These are phyloP conservation scores for Alternaria conjuncta DNA, from an alignment of 2,329 filamentous ascomycete species.

Conservation along the genomic window DNA sequence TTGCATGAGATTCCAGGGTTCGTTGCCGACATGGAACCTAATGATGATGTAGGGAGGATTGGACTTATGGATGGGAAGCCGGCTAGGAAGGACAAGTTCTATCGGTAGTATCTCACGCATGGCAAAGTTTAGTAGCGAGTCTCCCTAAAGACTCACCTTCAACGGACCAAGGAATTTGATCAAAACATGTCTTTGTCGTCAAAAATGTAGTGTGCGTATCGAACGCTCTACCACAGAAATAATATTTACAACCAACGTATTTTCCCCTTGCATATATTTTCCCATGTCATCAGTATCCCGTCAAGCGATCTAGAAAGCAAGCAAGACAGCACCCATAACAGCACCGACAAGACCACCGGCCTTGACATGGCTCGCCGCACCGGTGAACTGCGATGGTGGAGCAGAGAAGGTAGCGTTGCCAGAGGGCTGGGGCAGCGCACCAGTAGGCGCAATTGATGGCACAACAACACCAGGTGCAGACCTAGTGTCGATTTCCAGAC, in stretches of 20 bases:
- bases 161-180: neutral
- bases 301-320: slow-evolving; percentile 29
- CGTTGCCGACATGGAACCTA: neutral
- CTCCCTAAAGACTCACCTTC: too few relatives aligned
- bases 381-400: slow-evolving; percentile 32
- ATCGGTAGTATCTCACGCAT: neutral
- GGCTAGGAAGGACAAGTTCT: neutral
- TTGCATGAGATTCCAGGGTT: neutral
- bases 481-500: slow-evolving; percentile 36
- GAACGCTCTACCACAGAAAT: neutral
- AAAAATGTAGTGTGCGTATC: neutral
- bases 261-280: neutral
- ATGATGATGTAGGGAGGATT: neutral
- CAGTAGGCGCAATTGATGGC: slow-evolving; percentile 28
- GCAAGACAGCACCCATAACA: slow-evolving; percentile 29
- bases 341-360: slow-evolving; percentile 30
- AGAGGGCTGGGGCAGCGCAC: slow-evolving; percentile 20
- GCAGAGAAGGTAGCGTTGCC: slow-evolving; percentile 32
- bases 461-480: slow-evolving; percentile 30
- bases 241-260: neutral
- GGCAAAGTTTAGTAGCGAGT: neutral
- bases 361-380: slow-evolving; percentile 34
- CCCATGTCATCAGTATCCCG: neutral
- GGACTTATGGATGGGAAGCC: neutral
- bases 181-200: neutral